phyloP scores from a whole-genome alignment of 768 basidiomycete species.

The Leucosporidium yakuticum region DNA sequence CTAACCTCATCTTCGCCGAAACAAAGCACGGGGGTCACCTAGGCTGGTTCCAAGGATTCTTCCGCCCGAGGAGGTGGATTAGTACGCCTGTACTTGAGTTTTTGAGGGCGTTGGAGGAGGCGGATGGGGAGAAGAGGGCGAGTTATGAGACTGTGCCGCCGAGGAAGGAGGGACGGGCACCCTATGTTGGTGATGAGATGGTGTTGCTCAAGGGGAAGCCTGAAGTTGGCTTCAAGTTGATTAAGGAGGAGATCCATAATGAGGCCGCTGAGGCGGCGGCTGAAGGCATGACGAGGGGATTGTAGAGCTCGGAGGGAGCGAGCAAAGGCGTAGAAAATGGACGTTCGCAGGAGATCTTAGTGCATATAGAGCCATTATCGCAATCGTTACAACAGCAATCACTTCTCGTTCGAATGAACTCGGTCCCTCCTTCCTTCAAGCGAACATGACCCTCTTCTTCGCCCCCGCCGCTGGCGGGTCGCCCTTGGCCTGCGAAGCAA shows the following conservation, averaged over 20 bases:
- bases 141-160: conserved; percentile 14
- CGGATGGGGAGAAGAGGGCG: conserved; percentile 8
- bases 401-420: too few relatives aligned
- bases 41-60: conserved; percentile 59
- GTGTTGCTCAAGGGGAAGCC: conserved; percentile 15
- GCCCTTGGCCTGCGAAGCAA: too few relatives aligned
- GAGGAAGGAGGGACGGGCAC: not conserved
- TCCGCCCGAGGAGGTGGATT: conserved; percentile 52
- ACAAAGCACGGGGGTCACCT: conserved; percentile 67
- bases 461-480: too few relatives aligned
- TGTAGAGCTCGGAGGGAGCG: conserved; percentile 41
- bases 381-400: too few relatives aligned
- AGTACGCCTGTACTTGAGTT: conserved; percentile 67
- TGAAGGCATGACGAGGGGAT: conserved; percentile 16
- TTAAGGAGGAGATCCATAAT: not conserved
- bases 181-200: conserved; percentile 30
- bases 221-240: conserved; percentile 22
- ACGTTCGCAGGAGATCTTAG: too few relatives aligned
- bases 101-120: conserved; percentile 57
- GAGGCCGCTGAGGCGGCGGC: not conserved
- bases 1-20: conserved; percentile 55
- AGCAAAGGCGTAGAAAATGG: conserved; percentile 37
- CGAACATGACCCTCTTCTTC: too few relatives aligned
- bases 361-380: too few relatives aligned
- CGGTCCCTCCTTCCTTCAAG: too few relatives aligned